Percentiles rank a stretch among this genome's conserved stretches.
phyloP scores from a whole-genome alignment of 2,329 filamentous ascomycete species.

The Purpureocillium lavendulum region DNA sequence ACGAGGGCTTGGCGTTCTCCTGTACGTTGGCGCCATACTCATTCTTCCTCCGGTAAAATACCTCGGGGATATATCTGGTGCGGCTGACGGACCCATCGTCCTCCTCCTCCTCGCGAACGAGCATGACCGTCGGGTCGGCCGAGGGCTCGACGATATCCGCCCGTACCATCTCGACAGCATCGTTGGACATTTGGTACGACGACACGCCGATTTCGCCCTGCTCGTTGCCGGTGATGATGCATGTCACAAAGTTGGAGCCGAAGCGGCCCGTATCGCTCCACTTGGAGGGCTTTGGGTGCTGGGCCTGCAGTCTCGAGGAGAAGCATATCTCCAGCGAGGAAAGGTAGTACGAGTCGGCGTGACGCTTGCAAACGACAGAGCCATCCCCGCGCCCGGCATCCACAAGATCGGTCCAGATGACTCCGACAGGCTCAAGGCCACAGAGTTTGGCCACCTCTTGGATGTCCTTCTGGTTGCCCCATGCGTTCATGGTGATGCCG shows the following conservation, averaged over 20 bases:
- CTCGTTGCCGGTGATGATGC: conserved; percentile 88
- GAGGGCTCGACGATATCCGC: conserved; percentile 94
- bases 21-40: conserved; percentile 95
- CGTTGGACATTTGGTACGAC: conserved; percentile 90
- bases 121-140: conserved; percentile 85
- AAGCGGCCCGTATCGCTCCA: conserved; percentile 95
- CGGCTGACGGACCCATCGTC: conserved; percentile 61
- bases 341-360: conserved; percentile 90
- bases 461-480: conserved; percentile 76
- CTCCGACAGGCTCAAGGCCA: conserved; percentile 79
- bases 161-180: conserved; percentile 92
- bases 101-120: conserved; percentile 87
- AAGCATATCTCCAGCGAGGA: conserved; percentile 90
- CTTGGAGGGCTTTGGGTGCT: conserved; percentile 82
- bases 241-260: conserved; percentile 95
- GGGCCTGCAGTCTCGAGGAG: conserved; percentile 77
- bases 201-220: conserved; percentile 81
- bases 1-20: conserved; percentile 92
- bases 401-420: conserved; percentile 89
- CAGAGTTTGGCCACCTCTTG: conserved; percentile 75
- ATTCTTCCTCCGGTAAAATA: conserved; percentile 93
- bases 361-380: conserved; percentile 86
- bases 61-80: conserved; percentile 88
- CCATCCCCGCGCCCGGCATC: conserved; percentile 77
- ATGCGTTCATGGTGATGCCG: conserved; percentile 75